A percentile compares a stretch with the other conserved stretches of the same genome.
Conservation (phyloP, 768 basidiomycete genomes). For the Pulveroboletus sp. region DNA sequence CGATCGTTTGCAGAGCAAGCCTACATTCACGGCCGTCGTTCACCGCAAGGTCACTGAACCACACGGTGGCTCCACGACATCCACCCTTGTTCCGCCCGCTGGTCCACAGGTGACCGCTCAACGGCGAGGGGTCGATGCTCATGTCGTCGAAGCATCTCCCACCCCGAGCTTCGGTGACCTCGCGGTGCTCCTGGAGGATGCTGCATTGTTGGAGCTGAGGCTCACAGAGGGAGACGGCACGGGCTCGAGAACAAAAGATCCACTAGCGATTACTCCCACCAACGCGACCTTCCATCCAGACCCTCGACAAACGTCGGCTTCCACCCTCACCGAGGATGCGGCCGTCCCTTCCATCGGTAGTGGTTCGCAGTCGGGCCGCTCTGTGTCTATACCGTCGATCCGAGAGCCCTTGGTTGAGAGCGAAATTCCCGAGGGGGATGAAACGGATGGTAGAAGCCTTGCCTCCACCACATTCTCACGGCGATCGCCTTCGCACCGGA, state of each 20-base stretch:
- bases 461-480: slow-evolving; percentile 44
- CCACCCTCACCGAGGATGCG: slow-evolving; percentile 20
- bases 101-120: slow-evolving; percentile 29
- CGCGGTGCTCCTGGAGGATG: slow-evolving; percentile 51
- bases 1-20: slow-evolving; percentile 11
- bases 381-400: slow-evolving; percentile 30
- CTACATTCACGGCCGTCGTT: slow-evolving; percentile 53
- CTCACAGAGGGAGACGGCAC: slow-evolving; percentile 43
- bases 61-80: slow-evolving; percentile 14
- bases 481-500: slow-evolving; percentile 44
- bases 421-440: slow-evolving; percentile 23
- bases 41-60: slow-evolving; percentile 50
- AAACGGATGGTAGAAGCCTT: slow-evolving; percentile 30
- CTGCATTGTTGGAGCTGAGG: slow-evolving; percentile 53
- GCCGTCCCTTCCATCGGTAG: slow-evolving; percentile 15
- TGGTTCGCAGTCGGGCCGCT: slow-evolving; percentile 24
- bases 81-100: slow-evolving; percentile 15
- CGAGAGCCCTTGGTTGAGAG: slow-evolving; percentile 26
- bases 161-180: slow-evolving; percentile 54
- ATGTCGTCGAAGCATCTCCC: slow-evolving; percentile 33
- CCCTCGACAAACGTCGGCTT: slow-evolving; percentile 17
- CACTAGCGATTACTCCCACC: slow-evolving; percentile 22
- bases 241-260: slow-evolving; percentile 8
- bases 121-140: slow-evolving; percentile 23
- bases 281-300: slow-evolving; percentile 22